Evolutionary conservation across 768 basidiomycete species (phyloP).

Genomic region (Auricularia heimuer): DNA sequence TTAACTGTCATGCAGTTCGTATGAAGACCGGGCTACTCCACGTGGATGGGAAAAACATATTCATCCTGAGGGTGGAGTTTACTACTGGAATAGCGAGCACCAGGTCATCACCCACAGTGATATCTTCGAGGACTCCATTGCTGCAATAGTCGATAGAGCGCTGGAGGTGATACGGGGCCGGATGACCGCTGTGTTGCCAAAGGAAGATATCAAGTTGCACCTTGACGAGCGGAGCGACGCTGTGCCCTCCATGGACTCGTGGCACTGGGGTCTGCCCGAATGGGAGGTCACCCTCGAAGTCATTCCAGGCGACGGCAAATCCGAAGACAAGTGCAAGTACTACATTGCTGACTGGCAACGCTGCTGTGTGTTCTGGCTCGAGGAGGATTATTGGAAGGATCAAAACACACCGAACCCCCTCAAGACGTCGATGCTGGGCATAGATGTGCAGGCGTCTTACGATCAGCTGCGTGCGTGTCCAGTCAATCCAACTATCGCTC

Average conservation of each 20-base stretch:
- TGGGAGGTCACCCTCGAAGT: neutral
- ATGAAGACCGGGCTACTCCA: neutral
- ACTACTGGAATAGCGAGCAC: neutral
- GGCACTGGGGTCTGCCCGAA: neutral
- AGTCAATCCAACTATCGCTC: neutral
- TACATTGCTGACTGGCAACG: neutral
- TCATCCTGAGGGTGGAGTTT: neutral
- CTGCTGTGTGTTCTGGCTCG: neutral
- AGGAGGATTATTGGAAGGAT: neutral
- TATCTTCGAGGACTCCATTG: neutral
- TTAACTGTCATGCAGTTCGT: neutral
- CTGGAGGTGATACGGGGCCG: neutral
- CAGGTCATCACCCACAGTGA: neutral
- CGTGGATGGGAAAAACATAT: neutral
- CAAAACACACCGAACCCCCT: neutral
- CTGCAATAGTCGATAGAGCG: neutral
- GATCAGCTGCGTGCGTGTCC: too few relatives aligned
- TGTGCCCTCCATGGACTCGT: neutral
- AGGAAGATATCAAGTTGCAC: neutral
- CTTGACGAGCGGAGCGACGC: neutral
- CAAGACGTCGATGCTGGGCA: too few relatives aligned
- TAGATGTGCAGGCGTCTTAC: too few relatives aligned
- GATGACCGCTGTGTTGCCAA: neutral
- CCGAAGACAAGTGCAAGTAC: neutral
- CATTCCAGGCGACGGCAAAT: neutral